Percentiles rank a stretch among this genome's conserved stretches.
phyloP scores from a whole-genome alignment of 192 early-diverging fungal species.

The Podila clonocystis region DNA sequence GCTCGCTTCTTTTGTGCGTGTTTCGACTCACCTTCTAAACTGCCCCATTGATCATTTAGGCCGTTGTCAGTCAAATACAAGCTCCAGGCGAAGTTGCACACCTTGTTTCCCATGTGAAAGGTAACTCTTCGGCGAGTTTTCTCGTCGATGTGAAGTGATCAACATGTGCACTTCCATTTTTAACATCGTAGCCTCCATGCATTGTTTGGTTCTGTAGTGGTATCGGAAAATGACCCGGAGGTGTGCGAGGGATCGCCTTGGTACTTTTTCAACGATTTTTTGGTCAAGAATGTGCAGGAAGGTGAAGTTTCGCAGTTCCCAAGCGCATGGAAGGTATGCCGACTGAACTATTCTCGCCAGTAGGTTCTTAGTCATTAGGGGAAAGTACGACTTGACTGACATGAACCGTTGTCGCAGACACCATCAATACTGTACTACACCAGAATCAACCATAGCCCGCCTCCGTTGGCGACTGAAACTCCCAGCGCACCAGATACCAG shows the following conservation, averaged over 20 bases:
- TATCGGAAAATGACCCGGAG: slow-evolving; percentile 49
- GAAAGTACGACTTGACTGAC: no score
- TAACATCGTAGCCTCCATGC: background rate
- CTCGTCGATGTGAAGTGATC: background rate
- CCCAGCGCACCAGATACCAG: slow-evolving; percentile 56
- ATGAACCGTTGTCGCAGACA: slow-evolving; percentile 33
- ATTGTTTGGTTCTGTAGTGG: slow-evolving; percentile 3
- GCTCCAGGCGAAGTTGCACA: slow-evolving; percentile 70
- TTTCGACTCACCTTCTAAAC: background rate
- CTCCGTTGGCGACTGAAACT: slow-evolving; percentile 59
- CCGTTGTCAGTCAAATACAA: slow-evolving; percentile 64
- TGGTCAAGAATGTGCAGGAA: slow-evolving; percentile 80
- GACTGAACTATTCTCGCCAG: background rate
- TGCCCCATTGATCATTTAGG: slow-evolving; percentile 22
- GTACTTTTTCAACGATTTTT: slow-evolving; percentile 97
- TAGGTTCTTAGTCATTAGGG: no score
- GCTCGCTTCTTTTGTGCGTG: background rate
- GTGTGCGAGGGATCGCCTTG: slow-evolving; percentile 63
- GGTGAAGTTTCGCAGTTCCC: slow-evolving; percentile 71
- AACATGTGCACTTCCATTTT: background rate
- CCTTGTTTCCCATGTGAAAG: slow-evolving; percentile 74
- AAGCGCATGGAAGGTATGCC: slow-evolving; percentile 60
- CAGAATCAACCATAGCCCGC: slow-evolving; percentile 59
- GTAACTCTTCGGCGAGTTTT: slow-evolving; percentile 42
- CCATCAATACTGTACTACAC: slow-evolving; percentile 79